These are phyloP conservation scores for Papiliotrema terrestris DNA, from an alignment of 1,284 basidiomycete genomes.

Conservation along the genomic window DNA sequence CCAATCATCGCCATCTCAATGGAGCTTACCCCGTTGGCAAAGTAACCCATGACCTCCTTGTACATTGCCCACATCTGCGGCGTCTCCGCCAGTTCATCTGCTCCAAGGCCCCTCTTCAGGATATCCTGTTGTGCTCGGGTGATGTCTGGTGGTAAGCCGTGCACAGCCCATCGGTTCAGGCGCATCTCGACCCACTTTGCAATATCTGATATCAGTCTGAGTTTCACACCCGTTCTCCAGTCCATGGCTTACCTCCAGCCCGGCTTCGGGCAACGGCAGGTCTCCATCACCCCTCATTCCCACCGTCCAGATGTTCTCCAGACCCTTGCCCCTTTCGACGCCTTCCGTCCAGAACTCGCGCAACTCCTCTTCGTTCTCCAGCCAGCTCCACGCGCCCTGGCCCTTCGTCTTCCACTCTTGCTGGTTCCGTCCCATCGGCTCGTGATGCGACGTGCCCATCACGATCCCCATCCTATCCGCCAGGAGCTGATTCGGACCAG, in stretches of 20 bases:
- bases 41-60: slow-evolving; percentile 64
- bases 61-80: slow-evolving; percentile 54
- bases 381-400: slow-evolving; percentile 17
- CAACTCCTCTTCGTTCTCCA: slow-evolving; percentile 18
- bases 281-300: slow-evolving; percentile 21
- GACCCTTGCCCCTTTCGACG: slow-evolving; percentile 21
- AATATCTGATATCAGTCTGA: background rate
- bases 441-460: slow-evolving; percentile 54
- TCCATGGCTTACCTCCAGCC: background rate
- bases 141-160: slow-evolving; percentile 37
- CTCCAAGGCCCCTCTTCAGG: slow-evolving; percentile 54
- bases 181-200: background rate
- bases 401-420: slow-evolving; percentile 13
- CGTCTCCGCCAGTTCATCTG: slow-evolving; percentile 54
- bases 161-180: background rate
- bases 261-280: background rate
- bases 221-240: background rate
- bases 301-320: slow-evolving; percentile 28
- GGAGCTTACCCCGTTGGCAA: background rate
- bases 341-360: slow-evolving; percentile 29
- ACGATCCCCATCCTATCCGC: slow-evolving; percentile 67
- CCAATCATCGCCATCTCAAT: slow-evolving; percentile 25
- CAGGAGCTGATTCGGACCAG: slow-evolving; percentile 56
- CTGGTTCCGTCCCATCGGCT: slow-evolving; percentile 41
- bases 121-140: slow-evolving; percentile 61